These are phyloP conservation scores for Hymenochaete sp. DNA, from an alignment of 1,284 basidiomycete species.

Conservation along the genomic window DNA sequence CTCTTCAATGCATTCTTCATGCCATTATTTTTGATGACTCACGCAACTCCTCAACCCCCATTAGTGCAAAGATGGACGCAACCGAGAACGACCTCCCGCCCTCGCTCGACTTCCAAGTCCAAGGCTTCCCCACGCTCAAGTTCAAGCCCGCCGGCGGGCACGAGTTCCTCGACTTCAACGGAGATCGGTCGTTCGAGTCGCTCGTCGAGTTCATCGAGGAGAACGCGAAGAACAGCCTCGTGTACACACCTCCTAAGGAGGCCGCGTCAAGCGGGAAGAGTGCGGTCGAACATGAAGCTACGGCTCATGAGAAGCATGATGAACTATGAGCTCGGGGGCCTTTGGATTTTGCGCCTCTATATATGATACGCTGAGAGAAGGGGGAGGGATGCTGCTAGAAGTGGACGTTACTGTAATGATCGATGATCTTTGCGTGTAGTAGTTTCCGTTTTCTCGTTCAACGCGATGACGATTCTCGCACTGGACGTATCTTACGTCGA, in stretches of 20 bases:
- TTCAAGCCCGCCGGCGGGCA: conserved; percentile 87
- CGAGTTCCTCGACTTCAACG: conserved; percentile 89
- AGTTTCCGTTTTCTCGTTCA: too few relatives aligned
- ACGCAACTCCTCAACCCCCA: conserved; percentile 9
- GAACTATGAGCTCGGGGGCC: conserved; percentile 9
- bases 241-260: conserved; percentile 18
- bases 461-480: too few relatives aligned
- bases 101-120: conserved; percentile 75
- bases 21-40: neutral
- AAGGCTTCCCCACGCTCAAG: conserved; percentile 94
- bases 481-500: too few relatives aligned
- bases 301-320: conserved; percentile 16
- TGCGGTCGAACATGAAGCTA: conserved; percentile 5
- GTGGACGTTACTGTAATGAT: too few relatives aligned
- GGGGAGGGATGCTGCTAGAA: too few relatives aligned
- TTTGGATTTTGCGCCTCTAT: neutral
- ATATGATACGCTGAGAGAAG: too few relatives aligned
- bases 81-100: conserved; percentile 94
- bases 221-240: conserved; percentile 66
- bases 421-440: too few relatives aligned
- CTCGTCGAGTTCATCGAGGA: conserved; percentile 79
- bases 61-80: conserved; percentile 93
- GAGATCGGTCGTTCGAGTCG: conserved; percentile 83
- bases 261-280: conserved; percentile 1
- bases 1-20: conserved; percentile 4